Percentiles rank a stretch among this genome's conserved stretches.
These are phyloP conservation scores for Diversispora epigaea DNA, from an alignment of 192 early-diverging fungal genomes.

Conservation along the genomic window DNA sequence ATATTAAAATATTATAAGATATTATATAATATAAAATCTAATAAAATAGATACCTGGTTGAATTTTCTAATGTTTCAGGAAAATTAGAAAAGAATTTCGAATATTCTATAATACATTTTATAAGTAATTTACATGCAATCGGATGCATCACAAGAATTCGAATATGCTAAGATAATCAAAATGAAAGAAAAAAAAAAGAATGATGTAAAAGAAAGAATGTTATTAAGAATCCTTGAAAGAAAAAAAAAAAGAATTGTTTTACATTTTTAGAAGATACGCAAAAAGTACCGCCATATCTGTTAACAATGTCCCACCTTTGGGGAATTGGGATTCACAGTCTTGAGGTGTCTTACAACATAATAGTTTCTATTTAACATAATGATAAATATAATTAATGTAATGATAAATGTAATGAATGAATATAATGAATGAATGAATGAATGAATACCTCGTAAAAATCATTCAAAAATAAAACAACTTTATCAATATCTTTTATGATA, in stretches of 20 bases:
- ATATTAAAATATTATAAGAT: background rate
- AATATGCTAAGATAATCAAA: background rate
- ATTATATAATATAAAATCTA: background rate
- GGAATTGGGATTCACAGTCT: slow-evolving; percentile 7
- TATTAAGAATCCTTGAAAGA: background rate
- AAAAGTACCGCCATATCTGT: slow-evolving; percentile 22
- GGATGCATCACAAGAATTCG: slow-evolving; percentile 9
- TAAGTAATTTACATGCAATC: background rate
- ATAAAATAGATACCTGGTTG: background rate
- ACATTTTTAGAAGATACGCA: too few relatives aligned
- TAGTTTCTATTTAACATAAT: background rate
- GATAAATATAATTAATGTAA: background rate
- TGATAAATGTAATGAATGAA: background rate
- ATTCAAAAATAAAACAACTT: background rate
- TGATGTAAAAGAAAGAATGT: background rate
- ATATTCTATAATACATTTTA: slow-evolving; percentile 26
- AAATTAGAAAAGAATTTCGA: background rate
- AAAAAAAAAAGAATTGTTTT: background rate
- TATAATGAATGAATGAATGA: background rate
- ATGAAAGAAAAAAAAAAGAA: background rate
- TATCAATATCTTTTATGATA: slow-evolving; percentile 18
- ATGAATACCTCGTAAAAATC: slow-evolving; percentile 17
- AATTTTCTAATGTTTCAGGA: background rate
- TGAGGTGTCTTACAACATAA: background rate
- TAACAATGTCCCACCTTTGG: slow-evolving; percentile 7